phyloP scores from a whole-genome alignment of 345 rosid genomes.

The Bruguiera sexangula region DNA sequence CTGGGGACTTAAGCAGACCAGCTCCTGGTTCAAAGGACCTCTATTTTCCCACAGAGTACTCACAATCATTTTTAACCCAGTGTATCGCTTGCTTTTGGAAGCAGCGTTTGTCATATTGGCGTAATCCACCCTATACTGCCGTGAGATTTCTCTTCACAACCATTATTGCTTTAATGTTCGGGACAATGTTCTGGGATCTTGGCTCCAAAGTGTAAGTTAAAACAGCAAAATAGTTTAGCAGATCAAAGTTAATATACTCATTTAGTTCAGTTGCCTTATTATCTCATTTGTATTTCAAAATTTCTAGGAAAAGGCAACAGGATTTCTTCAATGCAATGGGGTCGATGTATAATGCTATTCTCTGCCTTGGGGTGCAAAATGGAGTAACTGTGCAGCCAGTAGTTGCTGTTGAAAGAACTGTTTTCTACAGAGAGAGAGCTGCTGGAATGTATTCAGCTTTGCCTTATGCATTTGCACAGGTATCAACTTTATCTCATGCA shows the following conservation, averaged over 20 bases:
- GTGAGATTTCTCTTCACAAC: conserved; percentile 60
- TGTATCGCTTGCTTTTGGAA: conserved; percentile 71
- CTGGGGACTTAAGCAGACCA: conserved; percentile 49
- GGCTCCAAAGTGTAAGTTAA: conserved; percentile 56
- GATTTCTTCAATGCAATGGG: conserved; percentile 70
- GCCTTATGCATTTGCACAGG: no score
- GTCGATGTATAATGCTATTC: conserved; percentile 62
- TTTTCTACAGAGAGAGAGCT: conserved; percentile 74
- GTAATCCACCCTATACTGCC: conserved; percentile 68
- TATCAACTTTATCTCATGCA: no score
- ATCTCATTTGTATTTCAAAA: not conserved
- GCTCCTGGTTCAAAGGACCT: conserved; percentile 57
- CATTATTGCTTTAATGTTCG: conserved; percentile 55
- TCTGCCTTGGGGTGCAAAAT: conserved; percentile 68
- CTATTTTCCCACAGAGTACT: conserved; percentile 48
- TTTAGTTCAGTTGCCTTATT: not conserved
- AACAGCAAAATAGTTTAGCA: not conserved
- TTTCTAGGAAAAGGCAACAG: conserved; percentile 39
- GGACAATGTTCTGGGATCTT: conserved; percentile 68
- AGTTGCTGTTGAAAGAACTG: conserved; percentile 66
- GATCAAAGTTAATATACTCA: not conserved
- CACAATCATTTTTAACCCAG: conserved; percentile 53
- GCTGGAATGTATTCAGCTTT: no score
- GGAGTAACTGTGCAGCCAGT: conserved; percentile 56
- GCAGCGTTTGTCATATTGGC: conserved; percentile 72